Conservation (phyloP, 164 flowering plant genomes). For the Echeveria elegans region DNA sequence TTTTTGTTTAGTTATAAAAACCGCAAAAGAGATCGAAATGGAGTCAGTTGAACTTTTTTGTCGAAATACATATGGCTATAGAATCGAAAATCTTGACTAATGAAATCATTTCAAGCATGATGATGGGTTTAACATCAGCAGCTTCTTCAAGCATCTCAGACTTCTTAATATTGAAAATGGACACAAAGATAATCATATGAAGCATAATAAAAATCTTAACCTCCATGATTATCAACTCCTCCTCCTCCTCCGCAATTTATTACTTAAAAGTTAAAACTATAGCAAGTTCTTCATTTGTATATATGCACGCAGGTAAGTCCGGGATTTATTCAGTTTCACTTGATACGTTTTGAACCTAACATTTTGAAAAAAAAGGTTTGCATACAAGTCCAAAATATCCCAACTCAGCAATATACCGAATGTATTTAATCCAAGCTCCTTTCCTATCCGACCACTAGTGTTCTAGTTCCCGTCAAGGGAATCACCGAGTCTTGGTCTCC, state of each 20-base stretch:
- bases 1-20: background rate
- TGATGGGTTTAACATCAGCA: background rate
- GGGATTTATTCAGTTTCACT: background rate
- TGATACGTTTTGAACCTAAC: background rate
- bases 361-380: background rate
- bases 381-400: background rate
- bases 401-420: slow-evolving; percentile 17
- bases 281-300: background rate
- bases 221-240: background rate
- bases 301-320: background rate
- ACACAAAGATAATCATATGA: background rate
- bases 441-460: slow-evolving; percentile 29
- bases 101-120: background rate
- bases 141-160: background rate
- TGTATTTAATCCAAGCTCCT: slow-evolving; percentile 24
- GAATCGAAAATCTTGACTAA: too few relatives aligned
- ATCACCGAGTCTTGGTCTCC: slow-evolving; percentile 61
- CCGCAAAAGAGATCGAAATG: background rate
- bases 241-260: background rate
- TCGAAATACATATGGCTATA: background rate
- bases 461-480: slow-evolving; percentile 46
- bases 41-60: background rate
- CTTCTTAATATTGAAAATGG: background rate
- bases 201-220: background rate
- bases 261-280: background rate